phyloP scores from a whole-genome alignment of 2,329 filamentous ascomycete species.

The Pyrenophora tritici-repentis region DNA sequence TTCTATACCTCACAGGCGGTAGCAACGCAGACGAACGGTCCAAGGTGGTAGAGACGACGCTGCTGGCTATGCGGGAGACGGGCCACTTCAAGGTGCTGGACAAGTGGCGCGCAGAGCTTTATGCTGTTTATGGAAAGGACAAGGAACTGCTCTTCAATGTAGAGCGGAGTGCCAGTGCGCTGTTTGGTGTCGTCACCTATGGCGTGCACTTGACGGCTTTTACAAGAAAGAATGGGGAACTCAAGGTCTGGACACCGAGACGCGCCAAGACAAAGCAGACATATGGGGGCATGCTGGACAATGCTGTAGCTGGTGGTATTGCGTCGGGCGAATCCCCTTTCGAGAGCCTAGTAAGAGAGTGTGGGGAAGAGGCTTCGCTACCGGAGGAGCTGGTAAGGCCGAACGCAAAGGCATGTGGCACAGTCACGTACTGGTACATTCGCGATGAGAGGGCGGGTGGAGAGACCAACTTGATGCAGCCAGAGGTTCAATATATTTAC shows the following conservation, averaged over 20 bases:
- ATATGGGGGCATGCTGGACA: constrained; percentile 91
- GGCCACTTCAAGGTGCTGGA: constrained; percentile 72
- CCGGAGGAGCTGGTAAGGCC: constrained; percentile 70
- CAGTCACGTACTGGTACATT: constrained; percentile 83
- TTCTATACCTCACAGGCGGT: constrained; percentile 66
- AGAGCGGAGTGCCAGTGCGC: constrained; percentile 49
- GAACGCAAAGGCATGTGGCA: constrained; percentile 65
- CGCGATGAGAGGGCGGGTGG: constrained; percentile 77
- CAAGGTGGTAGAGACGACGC: constrained; percentile 60
- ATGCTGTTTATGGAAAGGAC: constrained; percentile 48
- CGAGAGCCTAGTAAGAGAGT: constrained; percentile 83
- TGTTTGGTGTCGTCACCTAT: constrained; percentile 52
- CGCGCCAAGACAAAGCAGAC: constrained; percentile 79
- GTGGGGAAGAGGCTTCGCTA: constrained; percentile 85
- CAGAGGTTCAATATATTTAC: constrained; percentile 90
- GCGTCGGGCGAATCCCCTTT: constrained; percentile 79
- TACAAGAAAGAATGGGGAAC: constrained; percentile 48
- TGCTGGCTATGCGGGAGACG: constrained; percentile 70
- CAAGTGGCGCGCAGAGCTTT: constrained; percentile 51
- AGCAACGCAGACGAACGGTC: constrained; percentile 68
- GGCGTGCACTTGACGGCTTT: constrained; percentile 52
- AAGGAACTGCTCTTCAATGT: constrained; percentile 50
- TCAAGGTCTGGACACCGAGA: constrained; percentile 84
- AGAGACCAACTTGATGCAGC: constrained; percentile 81
- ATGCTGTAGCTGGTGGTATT: constrained; percentile 87